phyloP scores from a whole-genome alignment of 768 basidiomycete species.

The Lentinus brumalis region DNA sequence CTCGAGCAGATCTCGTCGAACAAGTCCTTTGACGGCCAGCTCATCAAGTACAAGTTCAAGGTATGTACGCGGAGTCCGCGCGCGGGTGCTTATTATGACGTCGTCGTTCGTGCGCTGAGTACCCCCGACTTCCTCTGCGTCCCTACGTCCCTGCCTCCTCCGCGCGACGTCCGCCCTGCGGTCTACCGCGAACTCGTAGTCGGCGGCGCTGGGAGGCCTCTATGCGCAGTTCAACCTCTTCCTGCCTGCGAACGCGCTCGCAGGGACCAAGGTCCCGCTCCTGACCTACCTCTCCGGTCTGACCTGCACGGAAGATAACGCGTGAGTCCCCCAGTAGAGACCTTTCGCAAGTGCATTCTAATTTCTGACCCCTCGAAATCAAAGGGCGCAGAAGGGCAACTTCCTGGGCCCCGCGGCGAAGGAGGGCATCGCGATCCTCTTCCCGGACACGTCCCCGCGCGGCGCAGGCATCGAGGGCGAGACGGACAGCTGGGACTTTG shows the following conservation, averaged over 20 bases:
- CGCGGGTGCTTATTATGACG: slow-evolving; percentile 12
- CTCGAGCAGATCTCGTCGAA: slow-evolving; percentile 76
- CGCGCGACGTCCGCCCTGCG: background rate
- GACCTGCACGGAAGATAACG: slow-evolving; percentile 92
- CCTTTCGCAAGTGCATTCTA: background rate
- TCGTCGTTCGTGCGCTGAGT: slow-evolving; percentile 4
- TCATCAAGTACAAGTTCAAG: slow-evolving; percentile 88
- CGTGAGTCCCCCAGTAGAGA: slow-evolving; percentile 45
- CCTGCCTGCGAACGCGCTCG: slow-evolving; percentile 62
- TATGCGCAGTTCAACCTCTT: slow-evolving; percentile 87
- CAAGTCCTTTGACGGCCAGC: slow-evolving; percentile 77
- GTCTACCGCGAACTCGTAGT: slow-evolving; percentile 43
- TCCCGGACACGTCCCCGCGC: slow-evolving; percentile 95
- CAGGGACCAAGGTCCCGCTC: slow-evolving; percentile 55
- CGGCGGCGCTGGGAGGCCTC: slow-evolving; percentile 66
- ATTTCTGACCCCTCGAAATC: background rate
- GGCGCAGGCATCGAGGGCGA: slow-evolving; percentile 87
- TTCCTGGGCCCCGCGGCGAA: slow-evolving; percentile 85
- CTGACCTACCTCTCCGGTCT: slow-evolving; percentile 89
- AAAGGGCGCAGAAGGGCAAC: slow-evolving; percentile 88
- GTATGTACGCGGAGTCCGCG: slow-evolving; percentile 44
- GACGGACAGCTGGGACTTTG: slow-evolving; percentile 86
- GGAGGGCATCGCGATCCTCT: slow-evolving; percentile 87
- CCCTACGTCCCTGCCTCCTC: background rate
- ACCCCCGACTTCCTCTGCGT: background rate